A percentile compares a stretch with the other conserved stretches of the same genome.
phyloP scores from a whole-genome alignment of 2,329 filamentous ascomycete genomes.

The Penicillium paneum region DNA sequence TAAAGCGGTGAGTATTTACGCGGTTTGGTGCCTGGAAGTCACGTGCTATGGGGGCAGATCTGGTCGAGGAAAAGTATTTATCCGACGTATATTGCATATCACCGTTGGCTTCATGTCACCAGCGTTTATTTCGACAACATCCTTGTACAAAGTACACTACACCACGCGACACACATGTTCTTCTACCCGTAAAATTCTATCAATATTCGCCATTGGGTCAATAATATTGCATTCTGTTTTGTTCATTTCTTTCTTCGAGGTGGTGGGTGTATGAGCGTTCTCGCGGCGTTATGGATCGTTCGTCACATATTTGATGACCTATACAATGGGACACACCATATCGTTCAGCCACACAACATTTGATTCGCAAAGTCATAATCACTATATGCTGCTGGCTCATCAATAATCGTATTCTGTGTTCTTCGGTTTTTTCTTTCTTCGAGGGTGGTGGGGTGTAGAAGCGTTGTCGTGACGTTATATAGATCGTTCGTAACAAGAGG shows the following conservation, averaged over 20 bases:
- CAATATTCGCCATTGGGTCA: background rate
- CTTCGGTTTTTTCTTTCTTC: background rate
- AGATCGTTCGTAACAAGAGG: background rate
- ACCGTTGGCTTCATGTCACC: background rate
- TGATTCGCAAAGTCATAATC: background rate
- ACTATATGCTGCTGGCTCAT: background rate
- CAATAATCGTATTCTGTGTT: accelerated
- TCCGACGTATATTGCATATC: background rate
- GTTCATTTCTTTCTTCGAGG: background rate
- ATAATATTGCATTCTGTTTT: background rate
- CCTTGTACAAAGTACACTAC: background rate
- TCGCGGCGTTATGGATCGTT: background rate
- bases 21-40: background rate
- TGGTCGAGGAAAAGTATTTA: background rate
- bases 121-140: background rate
- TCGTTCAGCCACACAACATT: background rate
- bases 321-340: background rate
- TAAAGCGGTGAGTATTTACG: background rate
- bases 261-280: no score
- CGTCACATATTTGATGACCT: background rate
- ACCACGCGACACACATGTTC: background rate
- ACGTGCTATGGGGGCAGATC: accelerated
- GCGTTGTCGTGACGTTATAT: background rate
- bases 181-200: background rate
- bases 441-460: background rate